phyloP scores from a whole-genome alignment of 2,329 filamentous ascomycete species.

The Pezicula rhizophila region DNA sequence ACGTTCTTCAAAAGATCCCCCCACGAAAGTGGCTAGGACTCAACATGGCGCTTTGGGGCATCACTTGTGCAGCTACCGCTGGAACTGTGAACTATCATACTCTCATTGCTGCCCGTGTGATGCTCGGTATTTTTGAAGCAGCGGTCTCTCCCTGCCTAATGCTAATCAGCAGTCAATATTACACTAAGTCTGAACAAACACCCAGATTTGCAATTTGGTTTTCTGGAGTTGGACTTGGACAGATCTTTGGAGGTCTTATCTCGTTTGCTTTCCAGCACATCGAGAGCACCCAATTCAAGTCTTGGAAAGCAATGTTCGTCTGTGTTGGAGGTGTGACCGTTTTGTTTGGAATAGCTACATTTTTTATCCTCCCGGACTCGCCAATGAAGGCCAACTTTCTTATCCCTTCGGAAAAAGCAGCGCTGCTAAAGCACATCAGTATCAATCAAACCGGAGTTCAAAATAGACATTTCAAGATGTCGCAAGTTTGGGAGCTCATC shows the following conservation, averaged over 20 bases:
- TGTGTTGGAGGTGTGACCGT: constrained; percentile 40
- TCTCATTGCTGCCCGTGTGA: constrained; percentile 48
- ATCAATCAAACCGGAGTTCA: constrained; percentile 50
- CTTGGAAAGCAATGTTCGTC: constrained; percentile 47
- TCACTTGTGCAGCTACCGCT: constrained; percentile 47
- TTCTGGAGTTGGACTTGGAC: constrained; percentile 46
- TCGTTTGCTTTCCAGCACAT: constrained; percentile 50
- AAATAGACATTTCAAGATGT: constrained; percentile 41
- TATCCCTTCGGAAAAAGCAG: constrained; percentile 33
- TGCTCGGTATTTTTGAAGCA: constrained; percentile 56
- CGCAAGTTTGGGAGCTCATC: constrained; percentile 43
- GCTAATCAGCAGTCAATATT: constrained; percentile 55
- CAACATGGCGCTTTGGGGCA: constrained; percentile 54
- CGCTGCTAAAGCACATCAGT: constrained; percentile 43
- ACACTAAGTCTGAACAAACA: constrained; percentile 49
- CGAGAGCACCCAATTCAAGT: constrained; percentile 27
- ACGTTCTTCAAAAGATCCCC: constrained; percentile 54
- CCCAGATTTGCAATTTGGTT: constrained; percentile 58
- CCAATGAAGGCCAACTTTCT: constrained; percentile 38
- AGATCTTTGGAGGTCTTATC: constrained; percentile 41
- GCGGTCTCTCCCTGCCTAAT: constrained; percentile 54
- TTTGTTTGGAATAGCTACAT: constrained; percentile 33
- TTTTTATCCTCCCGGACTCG: constrained; percentile 41
- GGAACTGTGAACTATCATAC: constrained; percentile 47
- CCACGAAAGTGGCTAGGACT: constrained; percentile 54